phyloP scores from a whole-genome alignment of 2,329 filamentous ascomycete species.

The Aspergillus intermedius region DNA sequence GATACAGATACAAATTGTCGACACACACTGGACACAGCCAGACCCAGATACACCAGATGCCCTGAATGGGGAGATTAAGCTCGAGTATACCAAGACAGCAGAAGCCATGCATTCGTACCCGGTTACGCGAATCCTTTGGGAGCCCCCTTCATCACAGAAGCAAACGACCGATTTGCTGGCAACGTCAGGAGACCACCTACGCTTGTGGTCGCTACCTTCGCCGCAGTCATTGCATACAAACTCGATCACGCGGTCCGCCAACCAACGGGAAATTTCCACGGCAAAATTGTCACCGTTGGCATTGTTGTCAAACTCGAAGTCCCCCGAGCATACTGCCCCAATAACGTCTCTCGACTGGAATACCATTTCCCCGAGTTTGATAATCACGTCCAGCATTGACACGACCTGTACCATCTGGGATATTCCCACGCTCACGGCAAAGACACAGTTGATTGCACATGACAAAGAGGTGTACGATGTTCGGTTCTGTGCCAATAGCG shows the following conservation, averaged over 20 bases:
- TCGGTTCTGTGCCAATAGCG: constrained; percentile 92
- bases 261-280: constrained; percentile 55
- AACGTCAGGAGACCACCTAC: constrained; percentile 88
- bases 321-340: constrained; percentile 93
- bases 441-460: constrained; percentile 96
- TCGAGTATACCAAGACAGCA: constrained; percentile 89
- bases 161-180: constrained; percentile 91
- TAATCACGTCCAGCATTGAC: constrained; percentile 98
- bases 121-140: constrained; percentile 91
- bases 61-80: constrained; percentile 53
- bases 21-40: constrained; percentile 70
- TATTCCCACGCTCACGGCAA: constrained; percentile 93
- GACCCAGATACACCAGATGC: constrained; percentile 64
- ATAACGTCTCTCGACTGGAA: constrained; percentile 98
- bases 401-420: constrained; percentile 99
- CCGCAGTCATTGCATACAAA: constrained; percentile 57
- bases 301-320: constrained; percentile 94
- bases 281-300: constrained; percentile 87
- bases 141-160: constrained; percentile 90
- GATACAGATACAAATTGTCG: constrained; percentile 86
- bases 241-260: constrained; percentile 62
- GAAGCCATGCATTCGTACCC: constrained; percentile 98
- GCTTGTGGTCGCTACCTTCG: constrained; percentile 82
- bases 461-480: constrained; percentile 99
- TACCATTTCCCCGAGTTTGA: constrained; percentile 88